A percentile compares a stretch with the other conserved stretches of the same genome.
Conservation (phyloP, 2,329 filamentous ascomycete species). For the Lachnellula suecica region DNA sequence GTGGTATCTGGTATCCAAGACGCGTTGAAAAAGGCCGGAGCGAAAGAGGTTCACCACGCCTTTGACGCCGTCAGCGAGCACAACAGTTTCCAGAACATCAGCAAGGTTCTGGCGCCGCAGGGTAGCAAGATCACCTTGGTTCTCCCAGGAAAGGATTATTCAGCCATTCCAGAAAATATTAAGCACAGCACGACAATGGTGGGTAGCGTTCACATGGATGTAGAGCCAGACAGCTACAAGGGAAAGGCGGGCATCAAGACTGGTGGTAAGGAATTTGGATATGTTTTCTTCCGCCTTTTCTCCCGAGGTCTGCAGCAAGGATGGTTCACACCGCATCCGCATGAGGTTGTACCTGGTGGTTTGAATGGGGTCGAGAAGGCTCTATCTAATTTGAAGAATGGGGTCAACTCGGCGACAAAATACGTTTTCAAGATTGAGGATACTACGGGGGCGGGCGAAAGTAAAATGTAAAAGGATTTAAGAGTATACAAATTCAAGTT, state of each 20-base stretch:
- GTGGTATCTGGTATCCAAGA: constrained; percentile 35
- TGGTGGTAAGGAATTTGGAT: constrained; percentile 26
- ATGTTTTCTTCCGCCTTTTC: constrained; percentile 26
- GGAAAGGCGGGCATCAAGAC: constrained; percentile 21
- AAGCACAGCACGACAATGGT: constrained; percentile 21
- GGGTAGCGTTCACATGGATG: constrained; percentile 20
- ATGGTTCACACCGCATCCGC: constrained; percentile 48
- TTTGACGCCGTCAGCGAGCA: constrained; percentile 30
- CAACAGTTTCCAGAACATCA: constrained; percentile 27
- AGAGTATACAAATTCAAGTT: too few species aligned
- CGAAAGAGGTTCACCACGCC: constrained; percentile 25
- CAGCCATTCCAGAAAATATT: constrained; percentile 31
- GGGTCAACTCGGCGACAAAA: constrained; percentile 62
- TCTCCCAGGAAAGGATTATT: constrained; percentile 41
- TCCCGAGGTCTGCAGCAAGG: constrained; percentile 46
- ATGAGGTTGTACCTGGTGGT: constrained; percentile 50
- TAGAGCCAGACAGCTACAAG: constrained; percentile 9
- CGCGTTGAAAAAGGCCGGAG: constrained; percentile 24
- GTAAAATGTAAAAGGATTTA: too few species aligned
- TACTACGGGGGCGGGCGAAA: too few species aligned
- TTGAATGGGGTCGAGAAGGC: constrained; percentile 48
- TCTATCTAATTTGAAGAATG: constrained; percentile 54
- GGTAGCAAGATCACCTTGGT: constrained; percentile 39
- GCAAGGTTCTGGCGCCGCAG: constrained; percentile 23
- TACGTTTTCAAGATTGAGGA: constrained; percentile 52